Conservation (phyloP, 2,329 filamentous ascomycete species). For the Colletotrichum costaricense region DNA sequence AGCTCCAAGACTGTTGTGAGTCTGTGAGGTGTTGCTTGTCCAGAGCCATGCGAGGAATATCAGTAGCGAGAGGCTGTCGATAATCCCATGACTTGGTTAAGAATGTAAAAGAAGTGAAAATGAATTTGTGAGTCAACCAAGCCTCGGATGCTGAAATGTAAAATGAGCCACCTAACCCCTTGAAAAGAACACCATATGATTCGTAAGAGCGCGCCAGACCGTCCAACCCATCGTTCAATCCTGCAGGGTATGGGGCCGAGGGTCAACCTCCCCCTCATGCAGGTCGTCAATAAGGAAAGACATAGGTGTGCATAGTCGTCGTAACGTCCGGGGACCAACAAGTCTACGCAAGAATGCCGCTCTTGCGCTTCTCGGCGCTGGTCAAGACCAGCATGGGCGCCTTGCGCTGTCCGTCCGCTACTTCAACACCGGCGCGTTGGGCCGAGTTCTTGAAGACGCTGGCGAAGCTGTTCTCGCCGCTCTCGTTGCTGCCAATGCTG, state of each 20-base stretch:
- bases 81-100: slow-evolving; percentile 26
- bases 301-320: slow-evolving; percentile 36
- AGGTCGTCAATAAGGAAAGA: slow-evolving; percentile 38
- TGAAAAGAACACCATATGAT: slow-evolving; percentile 33
- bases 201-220: slow-evolving; percentile 29
- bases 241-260: slow-evolving; percentile 21
- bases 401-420: slow-evolving; percentile 76
- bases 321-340: slow-evolving; percentile 29
- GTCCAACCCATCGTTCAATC: slow-evolving; percentile 36
- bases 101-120: slow-evolving; percentile 34
- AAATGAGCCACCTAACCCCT: slow-evolving; percentile 30
- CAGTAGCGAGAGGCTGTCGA: slow-evolving; percentile 9
- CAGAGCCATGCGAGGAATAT: slow-evolving; percentile 27
- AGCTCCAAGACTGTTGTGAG: slow-evolving; percentile 22
- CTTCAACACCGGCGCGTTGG: slow-evolving; percentile 65
- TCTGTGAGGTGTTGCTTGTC: slow-evolving; percentile 27
- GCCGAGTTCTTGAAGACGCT: slow-evolving; percentile 72
- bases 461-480: slow-evolving; percentile 69
- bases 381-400: slow-evolving; percentile 89
- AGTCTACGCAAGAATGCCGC: slow-evolving; percentile 46
- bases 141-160: slow-evolving; percentile 31
- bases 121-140: slow-evolving; percentile 35
- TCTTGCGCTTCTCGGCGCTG: slow-evolving; percentile 91
- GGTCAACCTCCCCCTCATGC: slow-evolving; percentile 35
- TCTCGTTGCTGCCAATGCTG: slow-evolving; percentile 73